These are phyloP conservation scores for Tubosaeta sp. DNA, from an alignment of 768 basidiomycete species.

Conservation along the genomic window DNA sequence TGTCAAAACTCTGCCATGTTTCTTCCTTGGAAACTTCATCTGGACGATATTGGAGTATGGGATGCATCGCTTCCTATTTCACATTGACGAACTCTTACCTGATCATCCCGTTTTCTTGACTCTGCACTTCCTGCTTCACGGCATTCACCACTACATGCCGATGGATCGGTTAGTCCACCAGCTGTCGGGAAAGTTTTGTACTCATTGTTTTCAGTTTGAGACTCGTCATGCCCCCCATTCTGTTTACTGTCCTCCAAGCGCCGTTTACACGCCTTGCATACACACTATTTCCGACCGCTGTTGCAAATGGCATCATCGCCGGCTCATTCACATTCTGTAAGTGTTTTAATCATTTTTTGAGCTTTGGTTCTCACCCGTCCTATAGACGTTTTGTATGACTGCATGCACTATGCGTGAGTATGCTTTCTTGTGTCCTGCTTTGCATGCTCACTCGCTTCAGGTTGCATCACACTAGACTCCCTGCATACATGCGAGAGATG, in stretches of 20 bases:
- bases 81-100: conserved; percentile 83
- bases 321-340: conserved; percentile 73
- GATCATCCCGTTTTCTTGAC: conserved; percentile 76
- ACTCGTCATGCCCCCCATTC: conserved; percentile 92
- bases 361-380: conserved; percentile 3
- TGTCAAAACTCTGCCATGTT: conserved; percentile 58
- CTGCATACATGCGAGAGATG: conserved; percentile 83
- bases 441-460: conserved; percentile 30
- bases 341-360: conserved; percentile 20
- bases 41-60: conserved; percentile 95
- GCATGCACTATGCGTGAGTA: conserved; percentile 87
- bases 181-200: neutral
- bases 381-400: conserved; percentile 77
- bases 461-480: conserved; percentile 83
- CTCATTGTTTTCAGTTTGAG: conserved; percentile 52
- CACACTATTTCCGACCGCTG: conserved; percentile 69
- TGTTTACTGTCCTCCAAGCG: conserved; percentile 72
- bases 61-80: conserved; percentile 96
- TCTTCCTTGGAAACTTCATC: conserved; percentile 79
- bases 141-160: conserved; percentile 95
- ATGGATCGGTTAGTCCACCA: conserved; percentile 73
- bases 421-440: neutral
- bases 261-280: conserved; percentile 90
- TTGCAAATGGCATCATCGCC: conserved; percentile 90
- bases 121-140: conserved; percentile 90